Evolutionary conservation across 2,329 filamentous ascomycete genomes (phyloP).

Genomic region (Penicillium sp.): DNA sequence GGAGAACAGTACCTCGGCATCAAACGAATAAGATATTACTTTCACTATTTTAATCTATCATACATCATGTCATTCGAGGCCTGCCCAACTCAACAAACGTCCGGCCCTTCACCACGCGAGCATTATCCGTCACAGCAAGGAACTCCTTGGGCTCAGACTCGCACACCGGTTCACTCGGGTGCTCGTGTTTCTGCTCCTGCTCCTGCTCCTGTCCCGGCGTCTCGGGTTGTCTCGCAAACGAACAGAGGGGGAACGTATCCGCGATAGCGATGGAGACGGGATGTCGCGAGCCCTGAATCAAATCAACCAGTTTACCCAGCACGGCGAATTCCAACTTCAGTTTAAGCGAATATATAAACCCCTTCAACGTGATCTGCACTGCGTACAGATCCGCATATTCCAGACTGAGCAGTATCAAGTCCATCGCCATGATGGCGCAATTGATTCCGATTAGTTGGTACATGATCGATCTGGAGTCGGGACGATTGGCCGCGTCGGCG

Average conservation of each 20-base stretch:
- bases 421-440: constrained; percentile 51
- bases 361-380: constrained; percentile 47
- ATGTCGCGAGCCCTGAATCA: constrained; percentile 36
- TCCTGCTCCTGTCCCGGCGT: constrained; percentile 11
- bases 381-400: constrained; percentile 47
- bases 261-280: constrained; percentile 26
- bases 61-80: neutral
- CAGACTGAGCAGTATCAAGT: constrained; percentile 47
- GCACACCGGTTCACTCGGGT: no score
- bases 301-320: constrained; percentile 51
- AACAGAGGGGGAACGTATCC: constrained; percentile 29
- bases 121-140: constrained; percentile 5
- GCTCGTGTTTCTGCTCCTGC: constrained; percentile 6
- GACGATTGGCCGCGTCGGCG: constrained; percentile 23
- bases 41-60: neutral
- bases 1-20: no score
- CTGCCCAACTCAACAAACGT: constrained; percentile 13
- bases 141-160: constrained; percentile 14
- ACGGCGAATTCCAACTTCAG: constrained; percentile 63
- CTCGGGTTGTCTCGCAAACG: constrained; percentile 16
- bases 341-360: constrained; percentile 43
- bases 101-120: constrained; percentile 12
- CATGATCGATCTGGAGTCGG: constrained; percentile 40
- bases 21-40: neutral
- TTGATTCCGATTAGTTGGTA: constrained; percentile 54